Base-by-base conservation (phyloP, 768 basidiomycete genomes). In the Hypholoma fasciculare region DNA sequence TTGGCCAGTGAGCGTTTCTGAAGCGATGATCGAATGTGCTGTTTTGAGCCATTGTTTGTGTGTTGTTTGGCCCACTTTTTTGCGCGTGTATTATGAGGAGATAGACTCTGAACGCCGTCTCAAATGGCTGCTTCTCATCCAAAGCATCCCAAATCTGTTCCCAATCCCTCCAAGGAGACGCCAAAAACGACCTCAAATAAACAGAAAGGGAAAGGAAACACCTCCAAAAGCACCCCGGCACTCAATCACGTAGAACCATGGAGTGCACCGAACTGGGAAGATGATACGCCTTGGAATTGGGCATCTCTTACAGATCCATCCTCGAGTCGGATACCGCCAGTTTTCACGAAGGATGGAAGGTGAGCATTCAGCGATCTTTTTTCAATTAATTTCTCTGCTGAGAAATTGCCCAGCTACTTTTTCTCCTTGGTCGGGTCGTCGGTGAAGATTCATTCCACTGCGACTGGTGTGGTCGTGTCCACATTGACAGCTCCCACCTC, bases 291-390 rank as follows among this genome's bases (percentile, higher is more conserved):
- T 49, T 89, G 88, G 89, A 73, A 82, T 53, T 93, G 91, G 91
- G 77, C 80, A 56, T 79, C 83, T 49, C 76, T 94, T 57, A 85
- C 90, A 39, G 89, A 92, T 72, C 79, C 86, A 9, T 80, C 79
- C 52, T 80, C 83, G 44, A 89, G 82, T 63, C 81, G 76, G 60
- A 79, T 81, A 39, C 82, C 91, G 5, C 88, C 92, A 38, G 74
- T 94, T 61, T 94, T 95, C 72, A 93, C 94, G 27, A 89, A 82
- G 71, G 94, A 98, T 73, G 92, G 92, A 74, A 87, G 86, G 95
- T 94, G 68, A 59, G 64, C 64, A 13, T 52, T 48, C 52, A 19
- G 48, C 46, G 49, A 40, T 58, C 39, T 12, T n/a, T 5, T 8
- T 27, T 48, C n/a, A 27, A 20, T 40, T 37, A 39, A 19, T 13